Percentiles rank a stretch among this genome's conserved stretches.
These are phyloP conservation scores for Adansonia digitata DNA, from an alignment of 345 rosid species.

Conservation along the genomic window DNA sequence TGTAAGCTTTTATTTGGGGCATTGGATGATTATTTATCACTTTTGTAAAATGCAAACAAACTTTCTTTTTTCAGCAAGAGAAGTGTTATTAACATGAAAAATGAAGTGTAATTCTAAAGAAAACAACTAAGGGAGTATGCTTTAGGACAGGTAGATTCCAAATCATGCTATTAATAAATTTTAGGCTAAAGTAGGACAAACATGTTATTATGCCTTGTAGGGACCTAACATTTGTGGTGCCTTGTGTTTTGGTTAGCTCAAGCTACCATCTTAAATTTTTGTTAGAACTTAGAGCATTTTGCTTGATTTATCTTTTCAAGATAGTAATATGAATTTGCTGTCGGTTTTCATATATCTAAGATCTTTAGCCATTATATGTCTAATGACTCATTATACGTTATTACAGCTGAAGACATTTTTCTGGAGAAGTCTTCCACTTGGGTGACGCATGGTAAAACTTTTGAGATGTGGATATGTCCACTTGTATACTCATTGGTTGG, in stretches of 20 bases:
- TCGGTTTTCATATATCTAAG: neutral
- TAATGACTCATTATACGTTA: slow-evolving; percentile 12
- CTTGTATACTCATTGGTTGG: slow-evolving; percentile 73
- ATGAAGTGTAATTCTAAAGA: neutral
- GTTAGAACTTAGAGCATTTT: neutral
- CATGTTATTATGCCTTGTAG: neutral
- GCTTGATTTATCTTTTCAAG: neutral
- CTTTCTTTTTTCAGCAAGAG: neutral
- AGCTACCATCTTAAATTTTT: neutral
- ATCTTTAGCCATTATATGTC: neutral
- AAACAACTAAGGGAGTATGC: neutral
- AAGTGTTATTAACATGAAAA: neutral
- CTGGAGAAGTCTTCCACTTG: slow-evolving; percentile 63
- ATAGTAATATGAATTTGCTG: neutral
- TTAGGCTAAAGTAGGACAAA: neutral
- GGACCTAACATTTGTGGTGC: neutral
- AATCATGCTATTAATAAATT: neutral
- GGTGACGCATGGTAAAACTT: slow-evolving; percentile 67
- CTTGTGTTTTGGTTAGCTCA: neutral
- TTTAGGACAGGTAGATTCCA: neutral
- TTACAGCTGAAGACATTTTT: slow-evolving; percentile 53
- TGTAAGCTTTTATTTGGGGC: neutral
- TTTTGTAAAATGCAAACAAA: neutral
- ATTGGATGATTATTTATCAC: neutral
- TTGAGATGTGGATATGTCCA: slow-evolving; percentile 86